Percentiles rank a stretch among this genome's conserved stretches.
Evolutionary conservation across 139 green algal genomes (phyloP).

Genomic region (Chlamydomonas eustigma): DNA sequence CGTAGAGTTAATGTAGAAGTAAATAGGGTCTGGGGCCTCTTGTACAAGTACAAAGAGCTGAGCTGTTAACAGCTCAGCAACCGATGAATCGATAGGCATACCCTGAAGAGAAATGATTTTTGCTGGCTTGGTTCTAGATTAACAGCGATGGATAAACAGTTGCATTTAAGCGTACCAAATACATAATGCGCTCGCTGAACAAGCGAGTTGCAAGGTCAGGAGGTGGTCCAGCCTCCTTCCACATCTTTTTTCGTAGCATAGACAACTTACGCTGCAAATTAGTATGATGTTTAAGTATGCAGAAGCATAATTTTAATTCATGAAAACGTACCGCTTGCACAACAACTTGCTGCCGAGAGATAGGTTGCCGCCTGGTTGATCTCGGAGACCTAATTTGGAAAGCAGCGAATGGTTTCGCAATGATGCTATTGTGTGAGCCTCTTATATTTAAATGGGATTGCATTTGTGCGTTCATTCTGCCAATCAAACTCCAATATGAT

Average conservation of each 20-base stretch:
- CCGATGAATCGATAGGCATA: slow-evolving; percentile 57
- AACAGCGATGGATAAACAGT: background rate
- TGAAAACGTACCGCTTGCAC: slow-evolving; percentile 15
- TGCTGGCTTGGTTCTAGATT: no score
- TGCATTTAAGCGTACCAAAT: slow-evolving; percentile 68
- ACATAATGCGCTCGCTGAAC: slow-evolving; percentile 98
- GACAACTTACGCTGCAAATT: slow-evolving; percentile 51
- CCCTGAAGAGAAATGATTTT: no score
- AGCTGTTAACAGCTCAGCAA: slow-evolving; percentile 52
- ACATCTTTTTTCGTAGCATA: slow-evolving; percentile 50
- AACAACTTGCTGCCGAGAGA: slow-evolving; percentile 1
- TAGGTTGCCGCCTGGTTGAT: background rate
- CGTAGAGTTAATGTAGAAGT: slow-evolving; percentile 99
- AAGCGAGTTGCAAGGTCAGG: slow-evolving; percentile 96
- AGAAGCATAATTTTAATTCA: background rate
- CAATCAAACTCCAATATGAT: no score
- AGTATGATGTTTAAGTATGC: background rate
- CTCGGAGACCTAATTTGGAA: background rate
- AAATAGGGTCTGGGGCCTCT: slow-evolving; percentile 80
- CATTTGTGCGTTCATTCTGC: no score
- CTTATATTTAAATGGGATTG: no score
- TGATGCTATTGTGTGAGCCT: no score
- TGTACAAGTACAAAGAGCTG: slow-evolving; percentile 59
- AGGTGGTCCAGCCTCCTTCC: slow-evolving; percentile 64
- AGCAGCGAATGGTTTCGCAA: no score